Evolutionary conservation across 2,329 filamentous ascomycete genomes (phyloP).

Genomic region (Canariomyces notabilis): DNA sequence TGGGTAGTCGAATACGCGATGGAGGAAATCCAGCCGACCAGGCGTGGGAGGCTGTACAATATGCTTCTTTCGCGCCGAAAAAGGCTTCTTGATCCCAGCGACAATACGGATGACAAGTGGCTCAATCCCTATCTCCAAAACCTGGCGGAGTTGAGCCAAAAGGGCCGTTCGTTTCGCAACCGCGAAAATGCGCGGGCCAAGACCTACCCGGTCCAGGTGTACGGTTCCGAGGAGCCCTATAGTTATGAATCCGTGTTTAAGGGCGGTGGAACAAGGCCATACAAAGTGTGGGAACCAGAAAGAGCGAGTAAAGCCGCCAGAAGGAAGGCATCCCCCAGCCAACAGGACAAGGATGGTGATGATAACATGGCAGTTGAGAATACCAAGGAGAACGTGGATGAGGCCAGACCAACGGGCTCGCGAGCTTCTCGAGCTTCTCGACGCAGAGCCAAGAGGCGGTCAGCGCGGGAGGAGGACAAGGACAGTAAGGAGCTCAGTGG

Average conservation of each 20-base stretch:
- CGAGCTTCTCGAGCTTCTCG: no score
- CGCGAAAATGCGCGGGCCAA: slow-evolving; percentile 49
- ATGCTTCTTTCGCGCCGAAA: slow-evolving; percentile 15
- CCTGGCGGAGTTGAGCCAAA: slow-evolving; percentile 38
- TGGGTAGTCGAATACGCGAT: slow-evolving; percentile 81
- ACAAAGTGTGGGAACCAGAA: slow-evolving; percentile 1
- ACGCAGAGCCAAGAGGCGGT: no score
- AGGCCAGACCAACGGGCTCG: no score
- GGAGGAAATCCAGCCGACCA: slow-evolving; percentile 48
- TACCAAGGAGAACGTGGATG: neutral
- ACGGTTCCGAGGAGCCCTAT: slow-evolving; percentile 37
- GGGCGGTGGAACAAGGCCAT: slow-evolving; percentile 4
- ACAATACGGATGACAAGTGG: slow-evolving; percentile 37
- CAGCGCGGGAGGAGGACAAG: no score
- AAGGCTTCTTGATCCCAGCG: slow-evolving; percentile 34
- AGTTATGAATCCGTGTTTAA: slow-evolving; percentile 34
- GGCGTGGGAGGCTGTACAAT: slow-evolving; percentile 50
- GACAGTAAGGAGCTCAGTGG: neutral
- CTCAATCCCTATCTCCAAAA: slow-evolving; percentile 41
- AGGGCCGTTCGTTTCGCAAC: slow-evolving; percentile 56
- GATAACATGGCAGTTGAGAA: neutral
- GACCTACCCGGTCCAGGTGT: slow-evolving; percentile 40
- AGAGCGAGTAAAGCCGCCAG: neutral
- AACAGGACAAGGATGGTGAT: neutral
- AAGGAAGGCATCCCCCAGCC: neutral